Evolutionary conservation across 768 basidiomycete genomes (phyloP), one percentile per base, ranked within the genome.

Genomic region (Agrocybe chaxingu): DNA sequence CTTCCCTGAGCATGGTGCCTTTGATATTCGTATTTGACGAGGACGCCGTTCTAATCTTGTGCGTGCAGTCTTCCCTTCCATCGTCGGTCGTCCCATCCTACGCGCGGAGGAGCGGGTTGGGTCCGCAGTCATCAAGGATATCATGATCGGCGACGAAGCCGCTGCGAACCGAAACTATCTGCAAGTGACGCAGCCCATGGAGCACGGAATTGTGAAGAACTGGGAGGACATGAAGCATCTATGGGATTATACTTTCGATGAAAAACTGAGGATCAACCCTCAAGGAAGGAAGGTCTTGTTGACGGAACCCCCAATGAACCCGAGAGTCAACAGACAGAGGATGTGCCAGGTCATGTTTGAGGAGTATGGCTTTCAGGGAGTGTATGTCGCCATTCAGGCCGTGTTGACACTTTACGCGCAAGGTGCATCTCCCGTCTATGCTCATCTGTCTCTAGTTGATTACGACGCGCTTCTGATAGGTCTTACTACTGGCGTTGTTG

Each of bases 331-430:
- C 70, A 70, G 97, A 61, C 86, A 94, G 68, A 76, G 80, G 66
- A 98, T 99, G 94, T 88, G 85, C 50, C 88, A 98, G 68, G 92
- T 98, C 63, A 99, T 99, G 97, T 98, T 99, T 65, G 97, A 99
- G 73, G 90, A 96, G 55, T 99, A 98, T 68, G 93, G 92, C 2
- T 98, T 98, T 62, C 84, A 85, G 12, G 91, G 92, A 0, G 92
- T 98, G 50, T 98, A 98, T 68, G 87, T 99, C 2, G 97, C 97
- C 13, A 98, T 99, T 53, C 97, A 99, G 73, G 97, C 97, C 3
- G 97, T 99, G 44, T 74, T 99, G 69, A 99, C 97, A 3, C 76
- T 99, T 10, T 99, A 99, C 68, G 97, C 97, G 8, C 97, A 99
- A 78, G 97, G 96, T 95, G 60, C 47, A 87, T 58, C 24, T 24